These are phyloP conservation scores for Speleostelium caveatum DNA, from an alignment of 78 protist species.

Conservation along the genomic window DNA sequence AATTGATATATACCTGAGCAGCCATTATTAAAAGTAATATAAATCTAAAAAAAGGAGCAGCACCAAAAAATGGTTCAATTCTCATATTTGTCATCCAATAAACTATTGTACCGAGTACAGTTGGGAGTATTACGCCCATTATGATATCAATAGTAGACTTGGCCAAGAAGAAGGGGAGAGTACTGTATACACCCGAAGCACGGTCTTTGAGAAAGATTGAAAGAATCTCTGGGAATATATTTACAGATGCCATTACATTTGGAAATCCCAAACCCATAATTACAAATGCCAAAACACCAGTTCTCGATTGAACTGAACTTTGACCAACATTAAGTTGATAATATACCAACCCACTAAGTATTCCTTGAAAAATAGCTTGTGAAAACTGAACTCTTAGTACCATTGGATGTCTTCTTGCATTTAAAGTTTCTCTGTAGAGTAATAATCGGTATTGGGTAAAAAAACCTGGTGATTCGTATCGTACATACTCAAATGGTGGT, in stretches of 20 bases:
- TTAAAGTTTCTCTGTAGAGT: conserved; percentile 25
- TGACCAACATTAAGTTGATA: conserved; percentile 74
- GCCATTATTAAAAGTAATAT: conserved; percentile 16
- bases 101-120: conserved; percentile 35
- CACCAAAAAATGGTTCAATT: conserved; percentile 59
- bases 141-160: conserved; percentile 52
- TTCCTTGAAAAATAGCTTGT: conserved; percentile 64
- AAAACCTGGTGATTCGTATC: conserved; percentile 3
- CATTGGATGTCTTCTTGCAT: conserved; percentile 60
- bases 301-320: conserved; percentile 54
- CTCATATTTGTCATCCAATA: conserved; percentile 72
- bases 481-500: background rate
- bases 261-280: conserved; percentile 65
- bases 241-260: conserved; percentile 16
- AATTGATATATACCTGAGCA: no score
- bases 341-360: conserved; percentile 71
- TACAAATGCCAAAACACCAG: conserved; percentile 66
- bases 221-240: conserved; percentile 38
- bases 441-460: conserved; percentile 44
- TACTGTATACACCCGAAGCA: conserved; percentile 62
- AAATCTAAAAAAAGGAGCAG: conserved; percentile 49
- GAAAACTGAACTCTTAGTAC: conserved; percentile 38
- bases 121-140: conserved; percentile 10
- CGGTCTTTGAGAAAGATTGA: conserved; percentile 47
- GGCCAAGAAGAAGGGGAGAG: conserved; percentile 78